Conservation (phyloP, 2,329 filamentous ascomycete genomes). For the Ascochyta clinopodiicola region DNA sequence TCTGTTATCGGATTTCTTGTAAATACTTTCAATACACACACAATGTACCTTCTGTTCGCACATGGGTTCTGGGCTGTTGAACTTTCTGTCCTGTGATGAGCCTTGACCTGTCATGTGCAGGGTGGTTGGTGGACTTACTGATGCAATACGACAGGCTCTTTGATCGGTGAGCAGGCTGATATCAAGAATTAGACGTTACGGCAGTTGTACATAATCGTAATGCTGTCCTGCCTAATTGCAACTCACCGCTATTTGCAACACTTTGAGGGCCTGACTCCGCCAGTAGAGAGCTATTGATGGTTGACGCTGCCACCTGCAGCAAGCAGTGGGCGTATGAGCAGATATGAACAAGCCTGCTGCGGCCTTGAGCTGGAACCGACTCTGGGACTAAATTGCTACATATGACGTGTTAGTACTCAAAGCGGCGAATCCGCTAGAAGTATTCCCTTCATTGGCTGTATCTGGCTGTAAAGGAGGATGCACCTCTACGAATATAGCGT, state of each 20-base stretch:
- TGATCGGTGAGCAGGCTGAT: constrained; percentile 8
- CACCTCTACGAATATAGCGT: not conserved
- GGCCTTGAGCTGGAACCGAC: not conserved
- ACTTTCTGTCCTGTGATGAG: not conserved
- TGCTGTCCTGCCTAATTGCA: not conserved
- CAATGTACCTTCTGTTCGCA: not conserved
- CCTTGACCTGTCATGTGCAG: not conserved
- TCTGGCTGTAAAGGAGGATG: not conserved
- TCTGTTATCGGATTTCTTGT: not conserved
- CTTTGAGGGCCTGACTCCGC: not conserved
- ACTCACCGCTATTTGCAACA: not conserved
- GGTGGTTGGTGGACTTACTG: not conserved
- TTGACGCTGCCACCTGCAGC: not conserved
- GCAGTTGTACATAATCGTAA: not conserved
- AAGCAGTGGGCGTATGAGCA: not conserved
- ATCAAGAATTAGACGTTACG: not conserved
- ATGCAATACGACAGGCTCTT: not conserved
- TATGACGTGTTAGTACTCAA: not conserved
- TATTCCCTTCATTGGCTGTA: not conserved
- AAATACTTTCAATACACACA: not conserved
- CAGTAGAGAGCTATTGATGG: not conserved
- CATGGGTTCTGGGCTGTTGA: not conserved
- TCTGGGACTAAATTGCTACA: not conserved
- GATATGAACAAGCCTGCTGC: not conserved
- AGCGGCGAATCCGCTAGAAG: not conserved